Evolutionary conservation across 2,329 filamentous ascomycete species (phyloP), one percentile per base, ranked within the genome.

Genomic region (Emericellopsis atlantica): DNA sequence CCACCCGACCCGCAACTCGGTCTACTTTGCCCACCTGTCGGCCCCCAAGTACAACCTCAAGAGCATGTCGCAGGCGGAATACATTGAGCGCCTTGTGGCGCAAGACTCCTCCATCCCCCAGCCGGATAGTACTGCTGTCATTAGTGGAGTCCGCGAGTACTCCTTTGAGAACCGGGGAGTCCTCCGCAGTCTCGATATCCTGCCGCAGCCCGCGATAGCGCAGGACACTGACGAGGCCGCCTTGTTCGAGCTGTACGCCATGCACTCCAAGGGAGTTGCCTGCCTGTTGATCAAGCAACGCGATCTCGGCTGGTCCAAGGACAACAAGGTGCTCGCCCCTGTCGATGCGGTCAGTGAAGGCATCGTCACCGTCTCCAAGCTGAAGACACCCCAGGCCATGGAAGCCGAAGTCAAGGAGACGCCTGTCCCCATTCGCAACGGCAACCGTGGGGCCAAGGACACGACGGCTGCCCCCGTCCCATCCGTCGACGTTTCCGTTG

Each of bases 211-310:
- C 29, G 75, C 81, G 42, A 74, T 77, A 46, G 64, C 71, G 6
- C 70, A 77, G 44, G 74, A 76, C 32, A 69, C 69, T 21, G 79
- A 82, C 18, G 83, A 92, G 47, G 76, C 77, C 14, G 79, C 81
- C 0, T 65, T 95, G 12, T 96, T 98, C 54, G 92, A 98, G 65
- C 72, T 98, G 9, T 98, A 98, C 57, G 84, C 87, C 26, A 94
- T 95, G 82, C 90, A 98, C 60, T 95, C 92, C 10, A 93, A 88
- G 64, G 92, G 92, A 45, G 88, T 96, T n/a, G 89, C 89, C 15
- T 90, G 85, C 52, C 59, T 96, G 40, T 80, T 79, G 47, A 79
- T 98, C 57, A 90, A 84, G 58, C 86, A 90, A 56, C 77, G 81
- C 40, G 90, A 96, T 60, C 70, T 98, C 38, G 92, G 93, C 24